Evolutionary conservation across 140 eudicot genomes (phyloP).

Genomic region (Stevia rebaudiana): DNA sequence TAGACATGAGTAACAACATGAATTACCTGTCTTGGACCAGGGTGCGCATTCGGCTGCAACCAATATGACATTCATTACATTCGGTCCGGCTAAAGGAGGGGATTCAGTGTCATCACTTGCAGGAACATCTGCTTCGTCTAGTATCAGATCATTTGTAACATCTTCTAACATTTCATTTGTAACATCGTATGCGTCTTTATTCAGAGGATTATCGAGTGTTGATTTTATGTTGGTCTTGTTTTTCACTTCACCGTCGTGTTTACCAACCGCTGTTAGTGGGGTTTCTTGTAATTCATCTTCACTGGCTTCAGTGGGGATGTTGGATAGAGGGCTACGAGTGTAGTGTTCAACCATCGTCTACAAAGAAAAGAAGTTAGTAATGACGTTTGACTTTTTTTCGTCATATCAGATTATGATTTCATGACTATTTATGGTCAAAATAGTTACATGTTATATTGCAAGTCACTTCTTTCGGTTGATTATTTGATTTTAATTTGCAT

Average conservation of each 20-base stretch:
- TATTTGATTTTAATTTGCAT: too few species aligned
- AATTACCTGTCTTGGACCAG: slow-evolving; percentile 75
- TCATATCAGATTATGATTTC: not conserved
- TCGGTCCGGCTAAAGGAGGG: slow-evolving; percentile 79
- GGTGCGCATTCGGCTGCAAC: slow-evolving; percentile 98
- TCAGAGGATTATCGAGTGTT: slow-evolving; percentile 10
- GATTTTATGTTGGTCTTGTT: slow-evolving; percentile 10
- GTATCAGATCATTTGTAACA: slow-evolving; percentile 8
- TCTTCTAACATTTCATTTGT: slow-evolving; percentile 31
- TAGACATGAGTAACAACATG: not conserved
- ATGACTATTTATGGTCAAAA: too few species aligned
- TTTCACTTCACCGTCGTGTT: slow-evolving; percentile 1
- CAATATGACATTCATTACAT: slow-evolving; percentile 83
- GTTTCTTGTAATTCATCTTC: slow-evolving; percentile 18
- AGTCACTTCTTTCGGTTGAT: not conserved
- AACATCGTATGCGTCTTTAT: slow-evolving; percentile 14
- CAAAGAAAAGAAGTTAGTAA: not conserved
- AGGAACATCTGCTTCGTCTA: slow-evolving; percentile 29
- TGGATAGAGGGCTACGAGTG: slow-evolving; percentile 13
- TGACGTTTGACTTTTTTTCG: not conserved
- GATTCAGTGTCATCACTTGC: slow-evolving; percentile 40
- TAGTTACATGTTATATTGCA: too few species aligned
- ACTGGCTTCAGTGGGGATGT: slow-evolving; percentile 5
- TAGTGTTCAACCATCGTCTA: slow-evolving; percentile 66
- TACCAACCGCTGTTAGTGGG: not conserved